These are phyloP conservation scores for Simmondsia chinensis DNA, from an alignment of 148 eudicot species.

Conservation along the genomic window DNA sequence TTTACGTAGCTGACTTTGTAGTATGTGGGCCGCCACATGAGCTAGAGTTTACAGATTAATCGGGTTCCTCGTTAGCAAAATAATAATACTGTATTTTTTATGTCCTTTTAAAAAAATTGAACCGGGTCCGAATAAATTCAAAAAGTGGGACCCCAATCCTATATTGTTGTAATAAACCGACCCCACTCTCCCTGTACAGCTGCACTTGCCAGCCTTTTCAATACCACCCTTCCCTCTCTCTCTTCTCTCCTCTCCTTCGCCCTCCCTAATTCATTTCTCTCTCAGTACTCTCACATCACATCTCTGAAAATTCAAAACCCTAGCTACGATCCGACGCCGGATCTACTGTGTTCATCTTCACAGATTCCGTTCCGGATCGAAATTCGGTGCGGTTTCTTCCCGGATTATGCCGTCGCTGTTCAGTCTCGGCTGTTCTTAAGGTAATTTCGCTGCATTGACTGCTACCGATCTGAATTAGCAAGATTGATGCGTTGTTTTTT, in stretches of 20 bases:
- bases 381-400: neutral
- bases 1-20: no score
- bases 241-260: no score
- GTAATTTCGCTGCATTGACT: neutral
- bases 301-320: slow-evolving; percentile 9
- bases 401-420: neutral
- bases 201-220: no score
- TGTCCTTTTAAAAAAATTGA: no score
- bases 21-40: no score
- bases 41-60: no score
- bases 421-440: neutral
- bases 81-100: no score
- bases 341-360: neutral
- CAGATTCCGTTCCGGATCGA: neutral
- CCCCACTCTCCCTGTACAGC: no score
- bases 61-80: no score
- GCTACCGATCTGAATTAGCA: neutral
- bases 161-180: no score
- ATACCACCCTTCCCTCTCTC: slow-evolving; percentile 3
- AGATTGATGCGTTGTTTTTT: neutral
- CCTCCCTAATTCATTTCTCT: neutral
- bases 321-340: slow-evolving; percentile 2
- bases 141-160: no score
- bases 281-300: neutral
- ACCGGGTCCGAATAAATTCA: no score